phyloP scores from a whole-genome alignment of 2,329 filamentous ascomycete genomes.

The Colletotrichum salicis region DNA sequence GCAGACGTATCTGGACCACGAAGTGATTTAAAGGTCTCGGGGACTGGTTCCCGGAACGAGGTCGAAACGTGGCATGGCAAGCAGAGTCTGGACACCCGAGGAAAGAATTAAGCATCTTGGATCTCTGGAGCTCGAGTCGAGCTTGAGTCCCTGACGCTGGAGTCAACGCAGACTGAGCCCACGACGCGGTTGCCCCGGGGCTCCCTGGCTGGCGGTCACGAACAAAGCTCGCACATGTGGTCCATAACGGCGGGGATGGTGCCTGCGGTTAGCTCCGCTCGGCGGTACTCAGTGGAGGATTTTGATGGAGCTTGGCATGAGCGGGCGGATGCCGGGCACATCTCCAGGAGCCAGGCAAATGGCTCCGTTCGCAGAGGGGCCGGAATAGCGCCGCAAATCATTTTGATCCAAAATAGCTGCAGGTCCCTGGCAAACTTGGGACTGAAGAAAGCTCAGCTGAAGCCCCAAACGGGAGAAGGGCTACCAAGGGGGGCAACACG shows the following conservation, averaged over 20 bases:
- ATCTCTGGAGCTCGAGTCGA: neutral
- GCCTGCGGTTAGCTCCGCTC: conserved; percentile 32
- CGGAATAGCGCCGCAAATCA: conserved; percentile 32
- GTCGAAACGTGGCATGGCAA: conserved; percentile 19
- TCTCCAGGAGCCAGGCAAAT: conserved; percentile 19
- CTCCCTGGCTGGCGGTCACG: neutral
- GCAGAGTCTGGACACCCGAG: conserved; percentile 1
- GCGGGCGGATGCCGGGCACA: conserved; percentile 28
- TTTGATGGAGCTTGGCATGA: conserved; percentile 22
- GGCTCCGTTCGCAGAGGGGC: conserved; percentile 29
- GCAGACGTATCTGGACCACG: neutral
- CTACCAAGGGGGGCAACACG: neutral
- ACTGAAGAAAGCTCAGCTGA: neutral
- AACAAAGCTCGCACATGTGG: conserved; percentile 19
- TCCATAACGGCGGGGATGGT: conserved; percentile 25
- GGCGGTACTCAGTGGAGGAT: conserved; percentile 22
- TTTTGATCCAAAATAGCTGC: conserved; percentile 26
- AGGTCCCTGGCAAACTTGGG: conserved; percentile 3
- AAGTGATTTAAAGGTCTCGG: neutral
- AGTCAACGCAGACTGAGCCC: neutral
- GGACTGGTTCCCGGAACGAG: neutral
- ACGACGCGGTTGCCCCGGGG: neutral
- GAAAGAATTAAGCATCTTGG: neutral
- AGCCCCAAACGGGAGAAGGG: neutral
- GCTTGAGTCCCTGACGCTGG: neutral